These are phyloP conservation scores for Furcasterigmium sp. DNA, from an alignment of 2,329 filamentous ascomycete species.

Conservation along the genomic window DNA sequence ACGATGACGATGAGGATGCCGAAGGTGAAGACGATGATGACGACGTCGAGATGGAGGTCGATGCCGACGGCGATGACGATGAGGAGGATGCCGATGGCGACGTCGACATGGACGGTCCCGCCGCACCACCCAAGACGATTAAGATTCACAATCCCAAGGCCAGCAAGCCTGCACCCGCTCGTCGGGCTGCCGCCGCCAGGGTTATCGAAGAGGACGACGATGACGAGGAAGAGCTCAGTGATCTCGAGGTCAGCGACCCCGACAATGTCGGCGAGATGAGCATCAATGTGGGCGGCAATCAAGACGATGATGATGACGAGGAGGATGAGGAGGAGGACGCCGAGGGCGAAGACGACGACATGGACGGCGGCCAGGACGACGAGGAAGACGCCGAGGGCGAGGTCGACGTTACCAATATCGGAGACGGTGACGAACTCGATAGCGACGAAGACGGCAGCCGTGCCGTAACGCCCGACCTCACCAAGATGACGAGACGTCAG, in stretches of 20 bases:
- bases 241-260: conserved; percentile 18
- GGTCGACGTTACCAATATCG: conserved; percentile 3
- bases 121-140: conserved; percentile 10
- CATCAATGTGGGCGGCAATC: conserved; percentile 25
- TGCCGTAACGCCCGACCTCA: conserved; percentile 46
- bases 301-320: conserved; percentile 18
- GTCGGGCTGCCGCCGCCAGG: conserved; percentile 11
- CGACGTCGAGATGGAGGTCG: conserved; percentile 20
- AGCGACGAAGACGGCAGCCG: conserved; percentile 40
- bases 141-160: conserved; percentile 12
- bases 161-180: conserved; percentile 3
- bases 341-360: conserved; percentile 32
- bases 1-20: conserved; percentile 33
- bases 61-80: conserved; percentile 29
- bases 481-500: conserved; percentile 58
- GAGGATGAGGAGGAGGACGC: conserved; percentile 33
- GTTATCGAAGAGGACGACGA: conserved; percentile 15
- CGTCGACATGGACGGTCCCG: conserved; percentile 38
- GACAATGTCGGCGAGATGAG: conserved; percentile 19
- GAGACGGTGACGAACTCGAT: conserved; percentile 27
- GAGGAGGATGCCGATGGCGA: conserved; percentile 30
- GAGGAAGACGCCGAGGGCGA: conserved; percentile 37
- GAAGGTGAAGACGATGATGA: conserved; percentile 20
- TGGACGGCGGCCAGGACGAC: conserved; percentile 24
- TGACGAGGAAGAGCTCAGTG: conserved; percentile 12